Conservation (phyloP, 345 rosid species). For the Xanthoceras sorbifolium region DNA sequence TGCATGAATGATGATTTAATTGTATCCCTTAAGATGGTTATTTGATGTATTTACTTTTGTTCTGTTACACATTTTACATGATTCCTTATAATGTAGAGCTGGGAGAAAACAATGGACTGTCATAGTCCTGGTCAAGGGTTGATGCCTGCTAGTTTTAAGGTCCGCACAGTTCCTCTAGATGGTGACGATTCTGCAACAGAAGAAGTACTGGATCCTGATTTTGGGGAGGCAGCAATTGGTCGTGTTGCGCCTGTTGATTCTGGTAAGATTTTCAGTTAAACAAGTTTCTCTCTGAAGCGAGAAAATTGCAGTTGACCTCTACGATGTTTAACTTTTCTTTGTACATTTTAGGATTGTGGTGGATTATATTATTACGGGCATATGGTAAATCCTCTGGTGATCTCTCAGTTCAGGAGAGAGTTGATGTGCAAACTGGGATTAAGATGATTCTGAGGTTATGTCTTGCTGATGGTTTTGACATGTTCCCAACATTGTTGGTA, state of each 20-base stretch:
- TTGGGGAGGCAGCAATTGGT: constrained; percentile 96
- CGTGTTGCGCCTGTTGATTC: constrained; percentile 96
- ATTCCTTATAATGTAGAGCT: constrained; percentile 50
- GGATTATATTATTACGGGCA: constrained; percentile 91
- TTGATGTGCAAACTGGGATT: constrained; percentile 92
- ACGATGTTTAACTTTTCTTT: not conserved
- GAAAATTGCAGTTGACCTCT: not conserved
- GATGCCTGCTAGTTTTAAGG: constrained; percentile 97
- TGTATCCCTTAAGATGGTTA: not conserved
- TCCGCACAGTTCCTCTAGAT: constrained; percentile 69
- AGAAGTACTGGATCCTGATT: constrained; percentile 85
- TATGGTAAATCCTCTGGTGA: constrained; percentile 91
- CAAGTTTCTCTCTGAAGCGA: not conserved
- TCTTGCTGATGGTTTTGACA: constrained; percentile 86
- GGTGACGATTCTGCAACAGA: constrained; percentile 67
- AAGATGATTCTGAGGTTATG: constrained; percentile 82
- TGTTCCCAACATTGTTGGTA: constrained; percentile 87
- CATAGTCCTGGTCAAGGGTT: constrained; percentile 91
- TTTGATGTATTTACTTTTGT: not conserved
- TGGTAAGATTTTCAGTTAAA: constrained; percentile 38
- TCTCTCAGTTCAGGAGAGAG: constrained; percentile 77
- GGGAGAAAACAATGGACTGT: constrained; percentile 96
- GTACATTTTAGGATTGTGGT: constrained; percentile 75
- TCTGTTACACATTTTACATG: constrained; percentile 5
- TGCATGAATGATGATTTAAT: not conserved